phyloP scores from a whole-genome alignment of 306 rosid species.

The Casuarina glauca region DNA sequence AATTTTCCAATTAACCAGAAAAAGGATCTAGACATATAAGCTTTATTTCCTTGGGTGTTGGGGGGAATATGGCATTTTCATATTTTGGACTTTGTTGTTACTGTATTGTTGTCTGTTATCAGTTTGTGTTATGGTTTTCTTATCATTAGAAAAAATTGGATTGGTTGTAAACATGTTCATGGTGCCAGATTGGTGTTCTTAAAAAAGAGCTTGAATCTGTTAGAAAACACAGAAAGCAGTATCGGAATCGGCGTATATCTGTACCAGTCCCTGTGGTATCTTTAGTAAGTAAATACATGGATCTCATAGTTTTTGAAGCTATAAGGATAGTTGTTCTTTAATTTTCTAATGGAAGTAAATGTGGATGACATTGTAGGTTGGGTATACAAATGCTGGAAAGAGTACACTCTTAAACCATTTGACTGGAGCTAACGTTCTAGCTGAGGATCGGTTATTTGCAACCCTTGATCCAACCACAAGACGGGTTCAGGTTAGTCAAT shows the following conservation, averaged over 20 bases:
- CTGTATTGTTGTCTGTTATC: constrained; percentile 5
- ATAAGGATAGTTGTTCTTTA: constrained; percentile 11
- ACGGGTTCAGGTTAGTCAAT: constrained; percentile 85
- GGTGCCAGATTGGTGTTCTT: constrained; percentile 74
- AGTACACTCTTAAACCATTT: constrained; percentile 89
- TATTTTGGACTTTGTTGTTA: not conserved
- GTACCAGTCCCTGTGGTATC: constrained; percentile 96
- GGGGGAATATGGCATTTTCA: not conserved
- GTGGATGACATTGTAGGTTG: constrained; percentile 61
- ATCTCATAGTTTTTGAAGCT: constrained; percentile 16
- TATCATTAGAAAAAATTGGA: constrained; percentile 7
- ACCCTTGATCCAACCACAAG: constrained; percentile 98
- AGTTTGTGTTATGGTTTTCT: constrained; percentile 9
- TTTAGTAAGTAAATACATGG: constrained; percentile 53
- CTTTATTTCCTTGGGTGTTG: not conserved
- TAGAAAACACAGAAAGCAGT: constrained; percentile 88
- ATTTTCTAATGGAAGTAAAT: constrained; percentile 19
- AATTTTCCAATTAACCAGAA: not conserved
- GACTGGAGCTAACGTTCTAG: constrained; percentile 93
- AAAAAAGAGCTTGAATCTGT: constrained; percentile 84
- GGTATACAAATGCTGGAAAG: constrained; percentile 98
- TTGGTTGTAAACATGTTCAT: constrained; percentile 23
- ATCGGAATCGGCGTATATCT: constrained; percentile 71
- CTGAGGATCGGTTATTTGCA: constrained; percentile 94
- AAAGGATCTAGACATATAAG: not conserved